A percentile compares a stretch with the other conserved stretches of the same genome.
phyloP scores from a whole-genome alignment of 495 filamentous ascomycete species.

The Daldinia decipiens region DNA sequence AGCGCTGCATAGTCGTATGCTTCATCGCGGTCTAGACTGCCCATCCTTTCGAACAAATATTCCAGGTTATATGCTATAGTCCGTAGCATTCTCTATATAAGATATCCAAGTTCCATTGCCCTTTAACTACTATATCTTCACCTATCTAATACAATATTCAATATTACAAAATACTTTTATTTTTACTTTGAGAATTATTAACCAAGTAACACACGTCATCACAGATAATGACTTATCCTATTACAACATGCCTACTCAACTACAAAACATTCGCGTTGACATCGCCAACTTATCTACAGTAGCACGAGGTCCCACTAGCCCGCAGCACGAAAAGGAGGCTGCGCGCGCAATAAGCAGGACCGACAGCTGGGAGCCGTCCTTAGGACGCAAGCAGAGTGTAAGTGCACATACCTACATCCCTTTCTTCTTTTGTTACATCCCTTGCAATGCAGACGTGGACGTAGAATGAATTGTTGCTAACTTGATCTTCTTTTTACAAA shows the following conservation, averaged over 20 bases:
- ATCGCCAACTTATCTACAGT: constrained; percentile 26
- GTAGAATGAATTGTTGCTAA: constrained; percentile 11
- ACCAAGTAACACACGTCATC: constrained; percentile 7
- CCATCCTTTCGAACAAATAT: constrained; percentile 9
- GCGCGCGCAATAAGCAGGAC: constrained; percentile 52
- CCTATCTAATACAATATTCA: constrained; percentile 8
- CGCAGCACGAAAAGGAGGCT: constrained; percentile 46
- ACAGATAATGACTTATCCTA: neutral
- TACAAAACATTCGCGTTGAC: constrained; percentile 17
- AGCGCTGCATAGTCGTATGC: constrained; percentile 37
- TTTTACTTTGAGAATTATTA: too few species aligned
- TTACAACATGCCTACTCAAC: constrained; percentile 24
- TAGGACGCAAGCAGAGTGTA: constrained; percentile 54
- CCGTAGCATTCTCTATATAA: constrained; percentile 15
- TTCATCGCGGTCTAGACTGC: constrained; percentile 38
- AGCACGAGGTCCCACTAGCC: constrained; percentile 28
- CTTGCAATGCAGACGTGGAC: neutral
- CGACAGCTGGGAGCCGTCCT: constrained; percentile 55
- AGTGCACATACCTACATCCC: constrained; percentile 3
- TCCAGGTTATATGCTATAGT: constrained; percentile 13
- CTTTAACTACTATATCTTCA: neutral
- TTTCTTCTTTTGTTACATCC: neutral
- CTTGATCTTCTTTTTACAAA: neutral
- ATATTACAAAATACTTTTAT: neutral
- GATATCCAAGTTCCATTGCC: constrained; percentile 13